Conservation (phyloP, 1,139 yeast genomes). For the Trichomonascaceae sp. region DNA sequence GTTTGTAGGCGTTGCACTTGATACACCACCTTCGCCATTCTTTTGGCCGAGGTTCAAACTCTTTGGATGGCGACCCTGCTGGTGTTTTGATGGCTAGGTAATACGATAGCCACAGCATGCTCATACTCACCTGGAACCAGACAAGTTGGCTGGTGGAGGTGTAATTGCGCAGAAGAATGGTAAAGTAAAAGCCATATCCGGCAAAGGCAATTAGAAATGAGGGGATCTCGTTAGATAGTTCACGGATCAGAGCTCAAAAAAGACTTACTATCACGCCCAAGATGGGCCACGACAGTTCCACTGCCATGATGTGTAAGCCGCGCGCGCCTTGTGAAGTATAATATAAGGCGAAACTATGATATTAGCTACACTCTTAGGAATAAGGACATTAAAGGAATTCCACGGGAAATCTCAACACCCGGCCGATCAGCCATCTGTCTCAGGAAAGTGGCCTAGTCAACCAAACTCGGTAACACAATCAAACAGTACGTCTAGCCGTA, state of each 20-base stretch:
- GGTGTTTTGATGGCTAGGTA: slow-evolving; percentile 39
- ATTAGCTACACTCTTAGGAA: no score
- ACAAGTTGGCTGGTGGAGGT: slow-evolving; percentile 31
- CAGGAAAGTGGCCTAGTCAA: no score
- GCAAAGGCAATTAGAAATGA: slow-evolving; percentile 41
- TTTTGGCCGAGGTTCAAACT: slow-evolving; percentile 26
- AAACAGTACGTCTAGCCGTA: no score
- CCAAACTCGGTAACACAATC: no score
- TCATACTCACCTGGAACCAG: slow-evolving; percentile 35
- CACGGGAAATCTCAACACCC: no score
- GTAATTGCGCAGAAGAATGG: slow-evolving; percentile 36
- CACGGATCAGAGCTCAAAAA: not conserved
- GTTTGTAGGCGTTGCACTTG: slow-evolving; percentile 55
- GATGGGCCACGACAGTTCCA: slow-evolving; percentile 20
- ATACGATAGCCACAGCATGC: slow-evolving; percentile 63
- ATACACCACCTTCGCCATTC: slow-evolving; percentile 51
- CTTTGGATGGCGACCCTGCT: slow-evolving; percentile 47
- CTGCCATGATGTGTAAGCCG: no score
- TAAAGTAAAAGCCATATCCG: slow-evolving; percentile 53
- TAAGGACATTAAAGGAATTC: no score
- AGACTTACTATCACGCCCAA: slow-evolving; percentile 16
- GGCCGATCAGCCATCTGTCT: no score
- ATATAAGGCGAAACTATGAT: no score
- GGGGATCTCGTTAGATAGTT: slow-evolving; percentile 40
- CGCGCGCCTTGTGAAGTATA: no score